Conservation (phyloP, 495 filamentous ascomycete genomes). For the Rhypophila decipiens region DNA sequence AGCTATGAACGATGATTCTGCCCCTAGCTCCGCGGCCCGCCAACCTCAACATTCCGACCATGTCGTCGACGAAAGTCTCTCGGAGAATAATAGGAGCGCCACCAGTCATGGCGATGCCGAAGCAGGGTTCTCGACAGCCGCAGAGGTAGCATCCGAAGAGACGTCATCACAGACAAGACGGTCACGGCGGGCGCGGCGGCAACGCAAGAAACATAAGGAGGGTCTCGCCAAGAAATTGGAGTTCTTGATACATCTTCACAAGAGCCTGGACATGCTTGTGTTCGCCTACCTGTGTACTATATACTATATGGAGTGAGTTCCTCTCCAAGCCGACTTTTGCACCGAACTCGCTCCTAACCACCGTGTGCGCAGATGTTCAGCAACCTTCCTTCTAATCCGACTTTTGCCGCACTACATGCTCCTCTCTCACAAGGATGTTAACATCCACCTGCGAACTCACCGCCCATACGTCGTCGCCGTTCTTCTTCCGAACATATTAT, state of each 20-base stretch:
- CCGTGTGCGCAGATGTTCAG: slow-evolving; percentile 57
- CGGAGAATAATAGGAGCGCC: slow-evolving; percentile 5
- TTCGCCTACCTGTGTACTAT: slow-evolving; percentile 73
- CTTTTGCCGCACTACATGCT: slow-evolving; percentile 65
- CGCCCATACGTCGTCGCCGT: slow-evolving; percentile 66
- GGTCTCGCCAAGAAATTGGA: slow-evolving; percentile 51
- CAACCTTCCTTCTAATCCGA: slow-evolving; percentile 64
- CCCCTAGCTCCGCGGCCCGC: slow-evolving; percentile 48
- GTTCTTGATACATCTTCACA: slow-evolving; percentile 63
- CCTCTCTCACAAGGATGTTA: slow-evolving; percentile 68
- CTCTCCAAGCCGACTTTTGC: background rate
- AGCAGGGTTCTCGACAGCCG: slow-evolving; percentile 16
- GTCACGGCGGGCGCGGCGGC: slow-evolving; percentile 7
- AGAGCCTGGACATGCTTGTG: slow-evolving; percentile 71
- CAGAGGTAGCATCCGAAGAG: slow-evolving; percentile 1
- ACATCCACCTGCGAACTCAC: slow-evolving; percentile 53
- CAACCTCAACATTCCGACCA: slow-evolving; percentile 24
- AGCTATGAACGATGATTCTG: slow-evolving; percentile 64
- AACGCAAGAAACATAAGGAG: slow-evolving; percentile 28
- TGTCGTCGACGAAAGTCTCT: slow-evolving; percentile 9
- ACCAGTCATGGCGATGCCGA: slow-evolving; percentile 12
- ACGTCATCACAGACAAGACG: slow-evolving; percentile 4
- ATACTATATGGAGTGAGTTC: slow-evolving; percentile 84
- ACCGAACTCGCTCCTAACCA: background rate
- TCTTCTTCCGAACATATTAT: slow-evolving; percentile 62